phyloP scores from a whole-genome alignment of 345 rosid genomes.

The Pelargonium nanum region DNA sequence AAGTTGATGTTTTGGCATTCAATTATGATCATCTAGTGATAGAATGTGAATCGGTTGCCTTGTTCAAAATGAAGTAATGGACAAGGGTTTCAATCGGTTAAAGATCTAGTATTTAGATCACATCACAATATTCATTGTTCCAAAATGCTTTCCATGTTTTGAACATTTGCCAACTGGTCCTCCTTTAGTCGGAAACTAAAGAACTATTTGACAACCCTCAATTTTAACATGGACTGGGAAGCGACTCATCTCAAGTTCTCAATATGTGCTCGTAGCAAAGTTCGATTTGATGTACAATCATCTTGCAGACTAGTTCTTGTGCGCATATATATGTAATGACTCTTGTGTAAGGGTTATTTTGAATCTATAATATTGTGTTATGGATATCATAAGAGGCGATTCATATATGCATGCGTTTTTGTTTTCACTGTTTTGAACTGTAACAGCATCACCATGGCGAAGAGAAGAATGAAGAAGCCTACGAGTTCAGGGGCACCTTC shows the following conservation, averaged over 20 bases:
- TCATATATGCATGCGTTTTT: background rate
- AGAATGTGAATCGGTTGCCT: too few species aligned
- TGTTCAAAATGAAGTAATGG: too few species aligned
- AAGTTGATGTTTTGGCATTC: too few species aligned
- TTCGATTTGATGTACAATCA: background rate
- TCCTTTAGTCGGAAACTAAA: too few species aligned
- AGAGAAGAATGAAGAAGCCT: background rate
- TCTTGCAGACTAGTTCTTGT: background rate
- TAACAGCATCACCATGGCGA: background rate
- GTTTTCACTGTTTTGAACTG: background rate
- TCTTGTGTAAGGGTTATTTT: background rate
- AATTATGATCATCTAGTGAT: too few species aligned
- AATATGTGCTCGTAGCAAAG: background rate
- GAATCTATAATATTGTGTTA: background rate
- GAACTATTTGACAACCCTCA: too few species aligned
- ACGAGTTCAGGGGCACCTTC: background rate
- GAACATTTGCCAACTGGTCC: too few species aligned
- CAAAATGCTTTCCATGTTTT: too few species aligned
- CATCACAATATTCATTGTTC: too few species aligned
- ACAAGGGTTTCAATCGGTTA: too few species aligned
- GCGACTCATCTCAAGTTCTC: background rate
- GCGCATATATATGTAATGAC: background rate
- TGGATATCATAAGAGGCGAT: background rate
- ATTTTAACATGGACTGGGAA: too few species aligned
- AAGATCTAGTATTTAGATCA: too few species aligned